Conservation (phyloP, 2,329 filamentous ascomycete species). For the Paecilomyces dactylethromorphus region DNA sequence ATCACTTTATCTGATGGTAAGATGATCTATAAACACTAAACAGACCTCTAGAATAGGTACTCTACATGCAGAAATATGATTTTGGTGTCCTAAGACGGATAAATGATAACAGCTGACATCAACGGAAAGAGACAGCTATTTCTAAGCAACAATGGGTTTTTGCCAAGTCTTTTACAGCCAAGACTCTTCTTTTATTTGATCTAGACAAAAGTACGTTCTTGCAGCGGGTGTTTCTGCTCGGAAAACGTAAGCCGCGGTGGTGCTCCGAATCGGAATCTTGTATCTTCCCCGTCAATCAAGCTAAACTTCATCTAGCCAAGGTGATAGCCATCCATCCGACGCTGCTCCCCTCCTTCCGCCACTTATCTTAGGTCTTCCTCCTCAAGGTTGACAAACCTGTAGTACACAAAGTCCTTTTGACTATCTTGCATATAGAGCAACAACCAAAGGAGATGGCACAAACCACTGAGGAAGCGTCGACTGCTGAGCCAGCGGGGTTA, state of each 20-base stretch:
- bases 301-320: neutral
- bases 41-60: neutral
- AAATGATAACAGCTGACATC: neutral
- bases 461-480: neutral
- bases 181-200: neutral
- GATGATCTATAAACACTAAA: neutral
- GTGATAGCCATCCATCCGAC: neutral
- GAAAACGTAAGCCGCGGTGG: neutral
- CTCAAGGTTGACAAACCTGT: neutral
- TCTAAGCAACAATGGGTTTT: neutral
- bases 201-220: neutral
- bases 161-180: neutral
- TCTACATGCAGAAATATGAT: neutral
- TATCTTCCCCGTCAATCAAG: neutral
- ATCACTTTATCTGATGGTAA: neutral
- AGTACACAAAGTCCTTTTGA: neutral
- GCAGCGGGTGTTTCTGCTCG: neutral
- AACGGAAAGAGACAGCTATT: neutral
- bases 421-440: neutral
- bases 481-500: neutral
- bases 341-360: neutral
- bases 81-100: neutral
- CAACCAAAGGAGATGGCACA: neutral
- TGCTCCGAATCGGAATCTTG: too few relatives aligned
- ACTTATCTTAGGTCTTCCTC: neutral